phyloP scores from a whole-genome alignment of 2,329 filamentous ascomycete genomes.

The Xylaria sp. region DNA sequence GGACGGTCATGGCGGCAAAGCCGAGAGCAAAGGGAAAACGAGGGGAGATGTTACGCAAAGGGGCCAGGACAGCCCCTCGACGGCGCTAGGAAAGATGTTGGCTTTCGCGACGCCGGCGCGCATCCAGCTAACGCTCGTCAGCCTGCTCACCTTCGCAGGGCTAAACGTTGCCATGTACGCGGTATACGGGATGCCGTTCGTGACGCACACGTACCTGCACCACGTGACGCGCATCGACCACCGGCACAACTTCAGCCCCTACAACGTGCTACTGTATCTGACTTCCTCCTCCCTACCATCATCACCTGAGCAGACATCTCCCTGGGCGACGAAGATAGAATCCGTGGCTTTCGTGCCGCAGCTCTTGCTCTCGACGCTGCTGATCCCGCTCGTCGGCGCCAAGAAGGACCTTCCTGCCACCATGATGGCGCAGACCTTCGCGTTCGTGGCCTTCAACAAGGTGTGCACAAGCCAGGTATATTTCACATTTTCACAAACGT shows the following conservation, averaged over 20 bases:
- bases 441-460: constrained; percentile 98
- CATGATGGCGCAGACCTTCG: constrained; percentile 95
- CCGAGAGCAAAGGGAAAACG: not conserved
- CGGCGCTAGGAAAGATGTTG: constrained; percentile 35
- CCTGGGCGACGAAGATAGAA: constrained; percentile 59
- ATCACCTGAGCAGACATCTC: constrained; percentile 4
- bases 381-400: constrained; percentile 76
- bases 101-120: constrained; percentile 60
- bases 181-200: constrained; percentile 79
- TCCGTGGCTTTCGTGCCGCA: constrained; percentile 90
- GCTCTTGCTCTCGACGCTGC: constrained; percentile 75
- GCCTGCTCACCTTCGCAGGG: constrained; percentile 72
- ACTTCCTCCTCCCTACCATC: constrained; percentile 35
- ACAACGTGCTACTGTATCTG: constrained; percentile 90
- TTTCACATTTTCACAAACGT: constrained; percentile 2
- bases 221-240: constrained; percentile 94
- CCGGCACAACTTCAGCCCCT: constrained; percentile 97
- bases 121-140: constrained; percentile 64
- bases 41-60: not conserved
- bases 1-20: not conserved
- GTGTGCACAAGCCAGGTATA: constrained; percentile 95
- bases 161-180: constrained; percentile 82
- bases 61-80: constrained; percentile 16
- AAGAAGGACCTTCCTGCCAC: constrained; percentile 81
- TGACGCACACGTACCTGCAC: constrained; percentile 90